Percentiles rank a stretch among this genome's conserved stretches.
Conservation (phyloP, 495 filamentous ascomycete species). For the Neurospora pannonica region DNA sequence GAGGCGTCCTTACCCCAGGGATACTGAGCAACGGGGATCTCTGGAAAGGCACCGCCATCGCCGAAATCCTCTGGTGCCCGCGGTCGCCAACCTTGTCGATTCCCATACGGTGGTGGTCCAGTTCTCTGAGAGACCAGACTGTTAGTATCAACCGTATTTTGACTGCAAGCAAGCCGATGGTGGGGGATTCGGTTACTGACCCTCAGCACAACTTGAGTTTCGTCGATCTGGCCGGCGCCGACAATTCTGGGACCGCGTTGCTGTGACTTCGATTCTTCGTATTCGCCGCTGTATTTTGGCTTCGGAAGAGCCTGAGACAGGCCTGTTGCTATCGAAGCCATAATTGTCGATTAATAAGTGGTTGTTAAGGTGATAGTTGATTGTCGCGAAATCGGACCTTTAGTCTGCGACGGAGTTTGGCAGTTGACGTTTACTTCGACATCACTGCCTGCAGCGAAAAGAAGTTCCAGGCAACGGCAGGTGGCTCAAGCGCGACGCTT, state of each 20-base stretch:
- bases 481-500: not conserved
- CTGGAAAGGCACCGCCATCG: constrained; percentile 93
- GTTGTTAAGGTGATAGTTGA: not conserved
- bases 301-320: constrained; percentile 79
- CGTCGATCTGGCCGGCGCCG: constrained; percentile 64
- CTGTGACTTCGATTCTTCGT: constrained; percentile 70
- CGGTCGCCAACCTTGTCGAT: constrained; percentile 80
- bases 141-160: constrained; percentile 7
- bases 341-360: constrained; percentile 21
- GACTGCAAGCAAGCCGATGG: not conserved
- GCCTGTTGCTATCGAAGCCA: constrained; percentile 65
- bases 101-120: constrained; percentile 79
- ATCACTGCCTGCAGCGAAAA: not conserved
- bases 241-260: constrained; percentile 72
- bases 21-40: constrained; percentile 90
- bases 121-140: constrained; percentile 43
- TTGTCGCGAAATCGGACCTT: constrained; percentile 7
- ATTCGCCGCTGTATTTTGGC: constrained; percentile 78
- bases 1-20: constrained; percentile 70
- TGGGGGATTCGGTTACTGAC: constrained; percentile 29
- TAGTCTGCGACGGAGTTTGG: not conserved
- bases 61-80: constrained; percentile 82
- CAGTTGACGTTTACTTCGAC: not conserved
- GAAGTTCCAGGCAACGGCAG: not conserved
- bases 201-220: constrained; percentile 80